Percentiles rank a stretch among this genome's conserved stretches.
phyloP scores from a whole-genome alignment of 805 yeast species.

The Schizosaccharomyces japonicus region DNA sequence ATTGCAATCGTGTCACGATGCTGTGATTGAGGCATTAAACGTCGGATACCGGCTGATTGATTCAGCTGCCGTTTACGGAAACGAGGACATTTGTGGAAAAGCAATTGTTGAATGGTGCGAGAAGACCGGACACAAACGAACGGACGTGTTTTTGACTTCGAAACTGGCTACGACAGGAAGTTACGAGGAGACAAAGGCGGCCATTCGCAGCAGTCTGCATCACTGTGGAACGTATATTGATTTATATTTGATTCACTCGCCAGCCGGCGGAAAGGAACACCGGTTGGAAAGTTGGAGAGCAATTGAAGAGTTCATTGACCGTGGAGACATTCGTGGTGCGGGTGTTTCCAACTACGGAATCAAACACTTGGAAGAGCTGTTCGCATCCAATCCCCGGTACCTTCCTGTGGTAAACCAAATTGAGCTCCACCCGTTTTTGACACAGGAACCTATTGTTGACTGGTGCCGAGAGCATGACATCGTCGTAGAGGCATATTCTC shows the following conservation, averaged over 20 bases:
- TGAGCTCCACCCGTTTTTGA: slow-evolving; percentile 69
- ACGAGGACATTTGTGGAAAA: slow-evolving; percentile 43
- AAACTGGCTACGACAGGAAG: slow-evolving; percentile 38
- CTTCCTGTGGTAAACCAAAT: slow-evolving; percentile 58
- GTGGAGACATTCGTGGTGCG: slow-evolving; percentile 34
- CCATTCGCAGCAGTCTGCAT: slow-evolving; percentile 27
- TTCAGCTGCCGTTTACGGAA: slow-evolving; percentile 44
- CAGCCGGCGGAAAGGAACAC: slow-evolving; percentile 22
- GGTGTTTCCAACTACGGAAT: slow-evolving; percentile 58
- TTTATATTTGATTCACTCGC: slow-evolving; percentile 35
- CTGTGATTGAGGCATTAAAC: slow-evolving; percentile 62
- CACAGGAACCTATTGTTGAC: slow-evolving; percentile 36
- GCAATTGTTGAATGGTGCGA: slow-evolving; percentile 24
- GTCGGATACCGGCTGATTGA: slow-evolving; percentile 59
- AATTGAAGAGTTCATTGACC: slow-evolving; percentile 44
- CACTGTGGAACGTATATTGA: slow-evolving; percentile 47
- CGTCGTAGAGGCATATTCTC: slow-evolving; percentile 54
- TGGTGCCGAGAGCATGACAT: slow-evolving; percentile 33
- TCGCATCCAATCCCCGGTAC: slow-evolving; percentile 18
- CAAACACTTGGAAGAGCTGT: slow-evolving; percentile 32
- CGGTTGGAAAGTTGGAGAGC: slow-evolving; percentile 47
- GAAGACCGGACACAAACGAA: slow-evolving; percentile 18
- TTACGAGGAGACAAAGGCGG: slow-evolving; percentile 31
- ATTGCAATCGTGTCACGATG: slow-evolving; percentile 36
- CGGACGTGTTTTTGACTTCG: slow-evolving; percentile 17